Conservation (phyloP, 495 filamentous ascomycete species). For the Podospora appendiculata region DNA sequence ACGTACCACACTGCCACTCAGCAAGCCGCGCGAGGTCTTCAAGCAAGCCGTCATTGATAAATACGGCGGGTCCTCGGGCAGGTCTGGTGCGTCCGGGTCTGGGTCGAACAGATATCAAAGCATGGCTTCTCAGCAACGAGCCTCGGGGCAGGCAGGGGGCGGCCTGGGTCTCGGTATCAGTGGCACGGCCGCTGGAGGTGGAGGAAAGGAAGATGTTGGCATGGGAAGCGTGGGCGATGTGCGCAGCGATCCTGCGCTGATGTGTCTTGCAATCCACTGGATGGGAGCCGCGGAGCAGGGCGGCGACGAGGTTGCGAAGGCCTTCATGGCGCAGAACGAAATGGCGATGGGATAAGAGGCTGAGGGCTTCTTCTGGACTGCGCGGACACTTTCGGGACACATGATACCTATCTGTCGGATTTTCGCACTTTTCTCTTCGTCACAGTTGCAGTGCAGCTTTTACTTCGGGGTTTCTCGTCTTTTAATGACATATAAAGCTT, state of each 20-base stretch:
- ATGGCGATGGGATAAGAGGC: slow-evolving; percentile 18
- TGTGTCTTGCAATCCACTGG: slow-evolving; percentile 97
- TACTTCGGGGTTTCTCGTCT: not conserved
- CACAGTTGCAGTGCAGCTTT: slow-evolving; percentile 8
- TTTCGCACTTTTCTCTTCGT: not conserved
- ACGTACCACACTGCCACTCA: slow-evolving; percentile 75
- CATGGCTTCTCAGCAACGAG: slow-evolving; percentile 5
- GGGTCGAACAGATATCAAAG: slow-evolving; percentile 23
- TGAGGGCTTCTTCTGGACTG: slow-evolving; percentile 2
- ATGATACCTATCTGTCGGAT: not conserved
- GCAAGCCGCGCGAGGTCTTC: slow-evolving; percentile 82
- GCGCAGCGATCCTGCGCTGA: slow-evolving; percentile 75
- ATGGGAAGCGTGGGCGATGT: slow-evolving; percentile 37
- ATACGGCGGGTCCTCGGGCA: slow-evolving; percentile 34
- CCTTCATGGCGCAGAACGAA: slow-evolving; percentile 67
- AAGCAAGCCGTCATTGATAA: slow-evolving; percentile 80
- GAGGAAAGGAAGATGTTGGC: slow-evolving; percentile 10
- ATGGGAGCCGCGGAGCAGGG: slow-evolving; percentile 87
- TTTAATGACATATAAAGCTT: not conserved
- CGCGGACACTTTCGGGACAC: not conserved
- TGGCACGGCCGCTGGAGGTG: slow-evolving; percentile 6
- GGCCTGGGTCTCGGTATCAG: slow-evolving; percentile 8
- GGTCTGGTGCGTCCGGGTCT: slow-evolving; percentile 4
- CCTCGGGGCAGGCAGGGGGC: slow-evolving; percentile 9
- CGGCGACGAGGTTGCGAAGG: slow-evolving; percentile 79